phyloP scores from a whole-genome alignment of 2,329 filamentous ascomycete genomes.

The Cercospora canescens region DNA sequence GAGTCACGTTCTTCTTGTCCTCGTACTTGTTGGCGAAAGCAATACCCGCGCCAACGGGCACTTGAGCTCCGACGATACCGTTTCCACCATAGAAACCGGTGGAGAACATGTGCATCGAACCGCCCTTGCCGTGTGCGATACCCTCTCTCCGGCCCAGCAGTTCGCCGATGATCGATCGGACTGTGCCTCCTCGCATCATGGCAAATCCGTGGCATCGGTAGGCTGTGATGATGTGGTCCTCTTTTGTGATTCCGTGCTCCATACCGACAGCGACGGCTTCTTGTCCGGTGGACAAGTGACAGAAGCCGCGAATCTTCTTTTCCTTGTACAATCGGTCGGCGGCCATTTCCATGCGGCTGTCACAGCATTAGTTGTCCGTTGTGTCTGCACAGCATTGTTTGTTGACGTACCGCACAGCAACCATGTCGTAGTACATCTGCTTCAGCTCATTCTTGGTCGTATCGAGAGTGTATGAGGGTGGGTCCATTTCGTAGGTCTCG shows the following conservation, averaged over 20 bases:
- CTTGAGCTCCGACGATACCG: constrained; percentile 98
- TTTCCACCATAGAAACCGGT: constrained; percentile 98
- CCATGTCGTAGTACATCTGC: constrained; percentile 99
- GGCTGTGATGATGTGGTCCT: constrained; percentile 93
- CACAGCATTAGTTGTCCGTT: constrained; percentile 25
- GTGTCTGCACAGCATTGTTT: neutral
- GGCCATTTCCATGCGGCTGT: constrained; percentile 98
- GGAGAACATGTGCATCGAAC: constrained; percentile 99
- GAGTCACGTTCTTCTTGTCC: constrained; percentile 78
- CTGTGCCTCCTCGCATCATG: constrained; percentile 87
- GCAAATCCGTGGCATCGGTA: constrained; percentile 99
- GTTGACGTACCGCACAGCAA: constrained; percentile 74
- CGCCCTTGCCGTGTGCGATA: constrained; percentile 98
- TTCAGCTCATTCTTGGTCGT: constrained; percentile 98
- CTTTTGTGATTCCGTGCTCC: constrained; percentile 88
- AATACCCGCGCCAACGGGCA: constrained; percentile 93
- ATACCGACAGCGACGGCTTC: constrained; percentile 97
- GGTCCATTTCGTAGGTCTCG: constrained; percentile 98
- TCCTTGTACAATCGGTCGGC: constrained; percentile 99
- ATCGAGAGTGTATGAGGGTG: constrained; percentile 86
- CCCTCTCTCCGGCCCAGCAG: constrained; percentile 91
- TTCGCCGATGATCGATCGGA: constrained; percentile 94
- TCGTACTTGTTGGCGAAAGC: constrained; percentile 97
- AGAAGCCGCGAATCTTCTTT: constrained; percentile 99
- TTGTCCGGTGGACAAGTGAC: constrained; percentile 95